phyloP scores from a whole-genome alignment of 768 basidiomycete species.

The Mycena latifolia region DNA sequence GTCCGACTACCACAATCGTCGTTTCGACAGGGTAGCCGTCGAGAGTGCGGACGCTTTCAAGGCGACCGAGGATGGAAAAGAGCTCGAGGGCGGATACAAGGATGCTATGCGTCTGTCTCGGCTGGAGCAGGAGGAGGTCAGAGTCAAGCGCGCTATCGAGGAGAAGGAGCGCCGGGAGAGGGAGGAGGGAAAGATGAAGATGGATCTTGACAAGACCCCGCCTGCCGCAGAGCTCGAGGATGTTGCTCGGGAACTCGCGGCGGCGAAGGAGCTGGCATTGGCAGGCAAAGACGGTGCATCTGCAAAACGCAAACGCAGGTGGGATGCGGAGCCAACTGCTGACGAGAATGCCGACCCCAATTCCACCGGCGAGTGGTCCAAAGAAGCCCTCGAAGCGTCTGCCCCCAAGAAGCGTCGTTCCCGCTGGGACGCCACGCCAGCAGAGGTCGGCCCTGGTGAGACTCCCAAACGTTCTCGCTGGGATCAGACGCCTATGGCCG shows the following conservation, averaged over 20 bases:
- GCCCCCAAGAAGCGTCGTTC: conserved; percentile 94
- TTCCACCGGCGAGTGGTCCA: conserved; percentile 74
- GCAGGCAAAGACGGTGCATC: conserved; percentile 51
- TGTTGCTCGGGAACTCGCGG: conserved; percentile 76
- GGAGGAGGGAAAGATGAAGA: conserved; percentile 80
- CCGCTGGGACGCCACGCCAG: conserved; percentile 95
- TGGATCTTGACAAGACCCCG: conserved; percentile 93
- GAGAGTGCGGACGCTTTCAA: conserved; percentile 86
- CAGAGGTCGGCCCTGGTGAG: conserved; percentile 70
- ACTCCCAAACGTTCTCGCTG: conserved; percentile 94
- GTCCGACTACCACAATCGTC: conserved; percentile 94
- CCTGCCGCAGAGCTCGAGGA: conserved; percentile 84
- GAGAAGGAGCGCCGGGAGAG: conserved; percentile 87
- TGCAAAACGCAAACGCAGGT: conserved; percentile 81
- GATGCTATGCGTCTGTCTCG: conserved; percentile 94
- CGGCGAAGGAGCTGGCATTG: conserved; percentile 58
- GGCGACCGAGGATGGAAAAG: conserved; percentile 73
- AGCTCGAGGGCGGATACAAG: conserved; percentile 90
- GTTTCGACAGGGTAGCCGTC: conserved; percentile 87
- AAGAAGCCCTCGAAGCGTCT: conserved; percentile 78
- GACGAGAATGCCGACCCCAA: conserved; percentile 79
- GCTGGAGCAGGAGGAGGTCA: conserved; percentile 93
- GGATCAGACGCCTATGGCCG: conserved; percentile 91
- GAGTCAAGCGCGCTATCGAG: conserved; percentile 87
- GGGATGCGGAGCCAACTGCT: conserved; percentile 74